Base-by-base conservation (phyloP, 2,329 filamentous ascomycete species). In the Aspergillus pseudoglaucus region DNA sequence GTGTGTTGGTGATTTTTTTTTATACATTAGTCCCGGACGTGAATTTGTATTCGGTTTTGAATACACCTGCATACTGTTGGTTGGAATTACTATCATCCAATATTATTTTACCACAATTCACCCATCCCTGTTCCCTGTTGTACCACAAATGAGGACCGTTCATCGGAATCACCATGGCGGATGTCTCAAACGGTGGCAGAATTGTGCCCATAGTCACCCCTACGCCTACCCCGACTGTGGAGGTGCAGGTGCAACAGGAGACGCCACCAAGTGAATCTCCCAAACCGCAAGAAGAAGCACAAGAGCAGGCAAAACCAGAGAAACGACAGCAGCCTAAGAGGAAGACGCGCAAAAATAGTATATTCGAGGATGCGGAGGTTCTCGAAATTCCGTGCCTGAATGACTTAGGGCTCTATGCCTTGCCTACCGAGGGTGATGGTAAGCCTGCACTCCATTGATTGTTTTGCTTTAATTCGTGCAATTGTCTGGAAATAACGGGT, bases 381-480 rank as follows among this genome's bases (percentile, higher is more conserved):
- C 52, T 69, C 46, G 59, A 66, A 50, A 69, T 80, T 53, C 53
- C 64, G 10, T 68, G 66, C 54, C 74, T 86, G 51, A 71, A 72
- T 45, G 71, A 72, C 50, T 68, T 78, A 57, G 78, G 78, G 55
- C 71, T 85, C 47, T 83, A 83, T 68, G 76, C 78, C 49, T 68
- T 76, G 47, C 69, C 78, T 35, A 84, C 80, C 43, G 70, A 72
- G 52, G 83, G 81, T 50, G 82, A 85, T 68, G 82, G 83, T 82
- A 75, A 74, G 55, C 57, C 57, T 50, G 54, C 55, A 51, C 55
- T 55, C 43, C 18, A 39, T 17, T 18, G 12, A n/a, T 23, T 9
- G 23, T 40, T 8, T 35, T 22, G 9, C 17, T 18, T 18, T 18
- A 4, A 6, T 18, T 18, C 12, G 18, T 39, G 20, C 33, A 35